Evolutionary conservation across 352 stramenopile genomes (phyloP), one percentile per base, ranked within the genome.

Genomic region (Phytophthora cryptogea): DNA sequence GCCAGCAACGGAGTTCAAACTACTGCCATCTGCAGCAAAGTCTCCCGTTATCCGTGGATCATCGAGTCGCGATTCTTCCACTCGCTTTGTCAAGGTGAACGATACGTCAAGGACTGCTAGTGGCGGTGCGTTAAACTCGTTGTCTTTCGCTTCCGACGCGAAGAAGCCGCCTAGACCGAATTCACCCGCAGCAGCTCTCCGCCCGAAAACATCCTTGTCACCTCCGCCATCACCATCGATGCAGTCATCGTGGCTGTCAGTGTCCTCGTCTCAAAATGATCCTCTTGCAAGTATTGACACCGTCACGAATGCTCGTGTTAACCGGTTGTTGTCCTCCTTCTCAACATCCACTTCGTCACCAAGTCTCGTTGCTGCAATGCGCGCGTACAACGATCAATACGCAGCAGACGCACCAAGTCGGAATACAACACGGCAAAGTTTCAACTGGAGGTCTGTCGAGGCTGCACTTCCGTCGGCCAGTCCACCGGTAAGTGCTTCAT

Each of bases 281-380:
- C 72, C 77, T 39, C 62, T 87, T 8, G 63, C 72, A 0, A 75
- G 76, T 41, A 74, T 84, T 33, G 59, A 70, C 17, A 50, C 47
- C 6, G 33, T 65, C 27, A 79, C 70, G 41, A 64, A 47, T 51
- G 57, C 70, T 54, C 65, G 73, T 4, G 64, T 83, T 4, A 86
- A 81, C 28, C 55, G 59, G 4, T 47, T 68, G 17, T 41, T 63
- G 32, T 79, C 70, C 4, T 67, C 67, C 4, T 67, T 69, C 11
- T 75, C 57, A 26, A 26, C 58, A 13, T 68, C 66, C 9, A 52
- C 43, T 11, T 69, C 68, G 2, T 66, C 68, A 3, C 65, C 52
- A 39, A 69, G 42, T 51, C 31, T 72, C 10, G 39, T 42, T 36
- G 65, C 59, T 48, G 54, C 65, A 0, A 69, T 69, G 59, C 48